Evolutionary conservation across 805 yeast species (phyloP).

Genomic region (Hanseniaspora lachancei): DNA sequence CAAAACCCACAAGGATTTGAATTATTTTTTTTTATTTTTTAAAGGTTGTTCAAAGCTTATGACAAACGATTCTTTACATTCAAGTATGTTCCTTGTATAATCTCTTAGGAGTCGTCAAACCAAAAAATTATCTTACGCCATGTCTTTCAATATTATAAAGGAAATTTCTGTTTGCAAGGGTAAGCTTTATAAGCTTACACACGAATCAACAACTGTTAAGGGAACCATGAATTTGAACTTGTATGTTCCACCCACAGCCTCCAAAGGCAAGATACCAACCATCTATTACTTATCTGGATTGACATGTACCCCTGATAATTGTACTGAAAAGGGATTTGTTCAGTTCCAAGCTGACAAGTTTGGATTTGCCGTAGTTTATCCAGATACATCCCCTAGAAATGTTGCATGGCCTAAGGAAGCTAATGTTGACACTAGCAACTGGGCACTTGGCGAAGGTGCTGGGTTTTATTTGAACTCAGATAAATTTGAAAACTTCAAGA

Average conservation of each 20-base stretch:
- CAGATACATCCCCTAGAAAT: constrained; percentile 92
- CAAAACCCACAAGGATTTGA: too few relatives aligned
- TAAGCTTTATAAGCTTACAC: constrained; percentile 57
- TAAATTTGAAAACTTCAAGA: constrained; percentile 54
- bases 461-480: constrained; percentile 88
- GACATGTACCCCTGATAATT: constrained; percentile 88
- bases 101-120: too few relatives aligned
- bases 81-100: too few relatives aligned
- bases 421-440: constrained; percentile 36
- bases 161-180: constrained; percentile 50
- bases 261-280: constrained; percentile 43
- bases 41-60: neutral
- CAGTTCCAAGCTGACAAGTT: constrained; percentile 66
- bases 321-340: constrained; percentile 83
- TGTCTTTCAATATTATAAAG: neutral
- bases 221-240: constrained; percentile 77
- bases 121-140: neutral
- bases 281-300: constrained; percentile 73
- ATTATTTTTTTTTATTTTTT: neutral
- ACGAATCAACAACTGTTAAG: constrained; percentile 49
- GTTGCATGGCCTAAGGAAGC: constrained; percentile 57
- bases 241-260: constrained; percentile 43
- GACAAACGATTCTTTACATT: too few relatives aligned
- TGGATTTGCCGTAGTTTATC: constrained; percentile 81
- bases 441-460: constrained; percentile 91